Evolutionary conservation across 1,139 yeast genomes (phyloP), one percentile per base, ranked within the genome.

Genomic region (Candida sp.): DNA sequence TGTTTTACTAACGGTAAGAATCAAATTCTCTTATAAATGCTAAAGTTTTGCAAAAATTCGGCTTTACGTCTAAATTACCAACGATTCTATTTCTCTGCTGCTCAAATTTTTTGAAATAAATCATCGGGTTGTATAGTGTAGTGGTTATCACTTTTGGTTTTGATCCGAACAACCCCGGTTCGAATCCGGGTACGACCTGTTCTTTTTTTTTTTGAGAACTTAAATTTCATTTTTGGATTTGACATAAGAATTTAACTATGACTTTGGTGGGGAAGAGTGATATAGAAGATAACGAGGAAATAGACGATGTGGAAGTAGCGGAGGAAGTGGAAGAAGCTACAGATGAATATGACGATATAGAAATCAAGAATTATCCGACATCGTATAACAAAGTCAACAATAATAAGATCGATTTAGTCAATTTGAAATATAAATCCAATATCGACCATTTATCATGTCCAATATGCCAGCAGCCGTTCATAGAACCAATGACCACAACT

Each of bases 151-250:
- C 75, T 56, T 61, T 65, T 63, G 75, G 75, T 70, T 70, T 63
- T 70, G 75, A 70, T 83, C 89, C 90, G 83, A 70, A 75, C 82
- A 82, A 84, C 90, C 88, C 89, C 90, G 85, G 90, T 84, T 84
- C 90, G 91, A 84, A 82, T 83, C 91, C 90, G 90, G 90, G 89
- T 81, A 81, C 82, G 89, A 84, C 89, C 90, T 83, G 47, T 57
- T 56, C 68, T 70, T 66, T 59, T 53, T 46, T 4, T 21, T n/a
- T 11, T 21, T 35, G 6, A 30, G 9, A 30, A 8, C 33, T 30
- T 12, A 25, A 25, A 25, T 9, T 25, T 25, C 8, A 25, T 25
- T 25, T 25, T 25, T 25, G 6, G 29, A 9, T 25, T 6, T 6
- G 9, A 9, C 29, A 25, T 25, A 9, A 25, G 9, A 25, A 6